These are phyloP conservation scores for Penicillium polonicum DNA, from an alignment of 2,329 filamentous ascomycete genomes.

Conservation along the genomic window DNA sequence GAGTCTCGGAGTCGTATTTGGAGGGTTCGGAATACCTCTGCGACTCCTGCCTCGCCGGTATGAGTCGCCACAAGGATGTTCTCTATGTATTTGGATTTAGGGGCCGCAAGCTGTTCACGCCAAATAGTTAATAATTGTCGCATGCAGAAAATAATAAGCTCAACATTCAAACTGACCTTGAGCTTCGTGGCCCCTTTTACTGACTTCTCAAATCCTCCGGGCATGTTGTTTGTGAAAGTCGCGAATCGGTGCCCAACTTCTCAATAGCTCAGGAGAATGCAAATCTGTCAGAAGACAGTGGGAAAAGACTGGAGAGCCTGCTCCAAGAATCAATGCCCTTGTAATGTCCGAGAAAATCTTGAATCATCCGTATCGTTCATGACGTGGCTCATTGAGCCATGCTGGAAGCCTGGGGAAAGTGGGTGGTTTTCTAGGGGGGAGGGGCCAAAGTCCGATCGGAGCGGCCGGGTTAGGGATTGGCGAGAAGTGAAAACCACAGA, in stretches of 20 bases:
- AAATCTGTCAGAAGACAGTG: background rate
- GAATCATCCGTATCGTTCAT: conserved; percentile 26
- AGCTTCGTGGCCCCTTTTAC: conserved; percentile 98
- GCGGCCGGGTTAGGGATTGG: conserved; percentile 6
- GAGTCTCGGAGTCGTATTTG: conserved; percentile 88
- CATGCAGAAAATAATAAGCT: background rate
- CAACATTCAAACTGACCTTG: conserved; percentile 61
- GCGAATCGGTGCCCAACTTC: conserved; percentile 5
- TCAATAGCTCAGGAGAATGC: background rate
- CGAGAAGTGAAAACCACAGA: background rate
- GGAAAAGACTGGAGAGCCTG: conserved; percentile 17
- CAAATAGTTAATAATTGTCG: conserved; percentile 18
- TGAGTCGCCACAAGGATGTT: conserved; percentile 95
- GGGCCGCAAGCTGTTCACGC: conserved; percentile 72
- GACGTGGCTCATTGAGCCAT: conserved; percentile 34
- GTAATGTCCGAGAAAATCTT: conserved; percentile 21
- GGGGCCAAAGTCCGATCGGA: conserved; percentile 9
- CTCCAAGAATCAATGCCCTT: conserved; percentile 18
- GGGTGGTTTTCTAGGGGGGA: conserved; percentile 6
- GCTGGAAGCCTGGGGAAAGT: conserved; percentile 18
- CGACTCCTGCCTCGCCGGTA: conserved; percentile 89
- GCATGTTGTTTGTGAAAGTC: conserved; percentile 25
- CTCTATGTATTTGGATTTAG: conserved; percentile 99
- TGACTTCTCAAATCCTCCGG: conserved; percentile 87
- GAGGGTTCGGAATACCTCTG: conserved; percentile 89